phyloP scores from a whole-genome alignment of 176 grass and related monocot genomes.

The Canna indica region DNA sequence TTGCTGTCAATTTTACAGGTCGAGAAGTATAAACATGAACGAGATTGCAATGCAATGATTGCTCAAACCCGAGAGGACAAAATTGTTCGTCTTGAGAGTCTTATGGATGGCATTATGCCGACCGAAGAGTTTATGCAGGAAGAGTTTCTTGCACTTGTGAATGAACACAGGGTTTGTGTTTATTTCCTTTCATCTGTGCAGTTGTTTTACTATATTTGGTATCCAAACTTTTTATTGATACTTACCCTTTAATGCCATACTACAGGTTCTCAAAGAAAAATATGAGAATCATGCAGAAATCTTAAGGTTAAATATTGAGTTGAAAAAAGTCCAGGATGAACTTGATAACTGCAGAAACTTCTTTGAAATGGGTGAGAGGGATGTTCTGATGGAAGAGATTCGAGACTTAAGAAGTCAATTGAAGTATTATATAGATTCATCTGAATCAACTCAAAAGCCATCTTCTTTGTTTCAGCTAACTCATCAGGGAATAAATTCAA shows the following conservation, averaged over 20 bases:
- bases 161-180: constrained; percentile 66
- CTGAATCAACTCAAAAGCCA: constrained; percentile 28
- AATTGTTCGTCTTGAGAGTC: constrained; percentile 86
- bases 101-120: constrained; percentile 95
- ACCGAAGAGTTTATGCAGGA: constrained; percentile 81
- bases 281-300: constrained; percentile 89
- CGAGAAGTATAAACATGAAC: constrained; percentile 91
- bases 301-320: constrained; percentile 50
- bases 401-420: constrained; percentile 75
- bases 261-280: constrained; percentile 69
- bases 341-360: constrained; percentile 55
- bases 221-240: constrained; percentile 8
- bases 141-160: constrained; percentile 69
- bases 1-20: constrained; percentile 40
- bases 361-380: constrained; percentile 54
- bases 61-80: constrained; percentile 82
- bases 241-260: constrained; percentile 15
- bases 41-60: constrained; percentile 92
- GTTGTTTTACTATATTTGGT: neutral
- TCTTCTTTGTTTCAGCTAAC: constrained; percentile 25
- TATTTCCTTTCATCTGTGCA: neutral
- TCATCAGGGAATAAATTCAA: constrained; percentile 10
- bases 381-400: constrained; percentile 82
- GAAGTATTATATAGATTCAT: constrained; percentile 58
- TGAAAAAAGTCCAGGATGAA: constrained; percentile 65